Conservation (phyloP, 2,329 filamentous ascomycete species). For the Phaeosphaeria sp. region DNA sequence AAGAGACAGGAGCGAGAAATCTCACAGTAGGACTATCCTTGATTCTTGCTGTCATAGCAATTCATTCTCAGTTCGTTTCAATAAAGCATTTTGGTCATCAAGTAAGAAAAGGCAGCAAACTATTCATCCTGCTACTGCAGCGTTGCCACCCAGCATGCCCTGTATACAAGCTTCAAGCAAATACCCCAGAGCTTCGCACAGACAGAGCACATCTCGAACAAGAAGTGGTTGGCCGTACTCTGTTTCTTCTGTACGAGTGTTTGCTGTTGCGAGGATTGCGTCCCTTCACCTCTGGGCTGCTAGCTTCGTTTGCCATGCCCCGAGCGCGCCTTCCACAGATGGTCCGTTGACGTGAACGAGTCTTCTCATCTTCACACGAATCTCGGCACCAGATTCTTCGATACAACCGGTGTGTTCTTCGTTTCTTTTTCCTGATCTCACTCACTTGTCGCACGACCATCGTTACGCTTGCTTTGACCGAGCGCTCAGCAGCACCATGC, state of each 20-base stretch:
- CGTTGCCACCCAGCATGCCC: not conserved
- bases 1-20: too few relatives aligned
- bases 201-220: too few relatives aligned
- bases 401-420: too few relatives aligned
- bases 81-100: too few relatives aligned
- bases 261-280: not conserved
- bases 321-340: not conserved
- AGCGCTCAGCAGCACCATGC: conserved; percentile 13
- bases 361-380: not conserved
- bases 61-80: too few relatives aligned
- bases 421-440: too few relatives aligned
- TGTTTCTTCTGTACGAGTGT: not conserved
- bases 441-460: too few relatives aligned
- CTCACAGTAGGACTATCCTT: too few relatives aligned
- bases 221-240: not conserved
- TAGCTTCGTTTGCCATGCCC: not conserved
- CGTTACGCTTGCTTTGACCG: not conserved
- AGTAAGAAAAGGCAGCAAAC: too few relatives aligned
- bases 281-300: not conserved
- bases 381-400: not conserved
- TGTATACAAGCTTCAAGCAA: not conserved
- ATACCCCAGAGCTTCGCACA: too few relatives aligned
- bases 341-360: not conserved
- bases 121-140: too few relatives aligned
- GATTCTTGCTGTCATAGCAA: too few relatives aligned